A percentile compares a stretch with the other conserved stretches of the same genome.
These are phyloP conservation scores for Crithidia brevicula DNA, from an alignment of 208 protist species.

Conservation along the genomic window DNA sequence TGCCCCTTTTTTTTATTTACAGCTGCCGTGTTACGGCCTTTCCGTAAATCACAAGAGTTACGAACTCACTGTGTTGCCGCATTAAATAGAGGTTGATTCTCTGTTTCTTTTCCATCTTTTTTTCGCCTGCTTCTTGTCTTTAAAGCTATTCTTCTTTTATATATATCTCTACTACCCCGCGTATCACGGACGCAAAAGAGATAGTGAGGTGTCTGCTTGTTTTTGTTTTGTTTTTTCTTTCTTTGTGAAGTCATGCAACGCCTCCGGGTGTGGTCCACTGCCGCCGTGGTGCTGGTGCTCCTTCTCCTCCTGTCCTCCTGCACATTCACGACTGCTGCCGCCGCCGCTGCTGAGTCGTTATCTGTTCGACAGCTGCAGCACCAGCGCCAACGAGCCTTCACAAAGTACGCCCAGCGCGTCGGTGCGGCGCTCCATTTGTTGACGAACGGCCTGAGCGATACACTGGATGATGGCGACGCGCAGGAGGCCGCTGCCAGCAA, in stretches of 20 bases:
- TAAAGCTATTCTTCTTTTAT: too few species aligned
- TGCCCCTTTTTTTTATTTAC: too few species aligned
- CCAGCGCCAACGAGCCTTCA: constrained; percentile 14
- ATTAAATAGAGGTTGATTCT: too few species aligned
- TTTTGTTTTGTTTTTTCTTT: constrained; percentile 5
- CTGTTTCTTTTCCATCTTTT: not conserved
- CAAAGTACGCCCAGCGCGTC: constrained; percentile 34
- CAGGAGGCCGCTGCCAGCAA: not conserved
- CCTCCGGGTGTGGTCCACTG: too few species aligned
- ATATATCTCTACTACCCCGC: too few species aligned
- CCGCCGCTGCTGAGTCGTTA: not conserved
- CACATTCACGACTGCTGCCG: not conserved
- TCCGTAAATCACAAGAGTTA: too few species aligned
- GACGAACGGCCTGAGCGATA: not conserved
- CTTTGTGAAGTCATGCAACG: too few species aligned
- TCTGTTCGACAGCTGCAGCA: constrained; percentile 8
- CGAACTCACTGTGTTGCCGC: too few species aligned
- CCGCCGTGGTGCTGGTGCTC: constrained; percentile 4
- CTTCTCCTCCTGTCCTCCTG: not conserved
- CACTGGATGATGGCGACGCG: not conserved
- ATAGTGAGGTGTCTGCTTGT: too few species aligned
- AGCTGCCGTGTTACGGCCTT: too few species aligned
- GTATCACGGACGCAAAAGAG: too few species aligned
- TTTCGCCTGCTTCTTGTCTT: too few species aligned
- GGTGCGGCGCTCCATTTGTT: constrained; percentile 25